Evolutionary conservation across 345 rosid species (phyloP).

Genomic region (Salix brachista): DNA sequence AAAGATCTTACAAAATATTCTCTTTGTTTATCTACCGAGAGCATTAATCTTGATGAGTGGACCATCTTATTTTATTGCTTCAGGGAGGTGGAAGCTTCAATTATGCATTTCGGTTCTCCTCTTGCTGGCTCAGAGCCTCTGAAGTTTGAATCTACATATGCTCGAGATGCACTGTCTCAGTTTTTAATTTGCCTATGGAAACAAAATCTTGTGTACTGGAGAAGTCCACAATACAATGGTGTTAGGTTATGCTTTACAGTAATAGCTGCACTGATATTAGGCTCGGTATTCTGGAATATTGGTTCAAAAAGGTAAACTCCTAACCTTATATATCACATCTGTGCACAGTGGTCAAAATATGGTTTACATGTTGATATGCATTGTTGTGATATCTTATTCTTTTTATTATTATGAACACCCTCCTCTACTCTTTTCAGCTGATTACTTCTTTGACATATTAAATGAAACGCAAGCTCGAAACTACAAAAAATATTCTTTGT

Average conservation of each 20-base stretch:
- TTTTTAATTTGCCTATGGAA: constrained; percentile 69
- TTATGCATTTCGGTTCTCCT: constrained; percentile 49
- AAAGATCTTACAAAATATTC: not conserved
- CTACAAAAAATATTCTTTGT: not conserved
- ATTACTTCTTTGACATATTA: not conserved
- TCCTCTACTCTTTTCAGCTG: not conserved
- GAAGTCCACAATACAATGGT: constrained; percentile 80
- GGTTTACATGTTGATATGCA: not conserved
- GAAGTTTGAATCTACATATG: constrained; percentile 48
- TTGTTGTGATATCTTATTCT: not conserved
- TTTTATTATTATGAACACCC: not conserved
- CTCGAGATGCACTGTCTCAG: constrained; percentile 50
- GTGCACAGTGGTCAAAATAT: not conserved
- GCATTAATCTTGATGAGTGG: not conserved
- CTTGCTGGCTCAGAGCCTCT: constrained; percentile 61
- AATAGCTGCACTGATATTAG: constrained; percentile 57
- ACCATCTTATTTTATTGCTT: constrained; percentile 5
- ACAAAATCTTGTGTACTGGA: constrained; percentile 90
- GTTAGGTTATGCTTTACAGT: constrained; percentile 60
- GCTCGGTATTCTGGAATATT: constrained; percentile 73
- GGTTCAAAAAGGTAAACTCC: constrained; percentile 54
- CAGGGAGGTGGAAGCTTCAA: constrained; percentile 69
- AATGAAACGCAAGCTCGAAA: not conserved
- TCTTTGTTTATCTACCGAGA: not conserved
- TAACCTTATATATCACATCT: not conserved